A percentile compares a stretch with the other conserved stretches of the same genome.
Conservation (phyloP, 257 asterid species). For the Ocimum tenuiflorum region DNA sequence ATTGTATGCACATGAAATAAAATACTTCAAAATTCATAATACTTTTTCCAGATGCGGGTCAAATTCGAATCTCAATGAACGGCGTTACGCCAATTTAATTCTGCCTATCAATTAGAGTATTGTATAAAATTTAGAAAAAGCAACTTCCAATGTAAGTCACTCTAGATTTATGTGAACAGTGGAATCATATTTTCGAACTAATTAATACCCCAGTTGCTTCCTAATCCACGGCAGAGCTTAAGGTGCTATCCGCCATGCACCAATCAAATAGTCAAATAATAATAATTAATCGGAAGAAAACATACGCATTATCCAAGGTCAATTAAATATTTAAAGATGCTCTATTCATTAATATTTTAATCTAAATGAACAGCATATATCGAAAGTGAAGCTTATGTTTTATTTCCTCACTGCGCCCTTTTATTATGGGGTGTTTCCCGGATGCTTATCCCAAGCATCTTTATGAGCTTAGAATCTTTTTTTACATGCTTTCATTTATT, state of each 20-base stretch:
- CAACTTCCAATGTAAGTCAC: slow-evolving; percentile 18
- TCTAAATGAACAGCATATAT: too few species aligned
- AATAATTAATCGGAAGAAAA: background rate
- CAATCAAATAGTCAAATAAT: background rate
- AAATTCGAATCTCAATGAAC: background rate
- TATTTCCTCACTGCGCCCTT: background rate
- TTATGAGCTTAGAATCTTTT: too few species aligned
- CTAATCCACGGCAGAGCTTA: slow-evolving; percentile 30
- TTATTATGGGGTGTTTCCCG: too few species aligned
- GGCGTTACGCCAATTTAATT: slow-evolving; percentile 1
- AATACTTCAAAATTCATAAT: too few species aligned
- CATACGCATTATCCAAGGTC: slow-evolving; percentile 26
- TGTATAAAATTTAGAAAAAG: slow-evolving; percentile 6
- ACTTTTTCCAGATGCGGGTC: background rate
- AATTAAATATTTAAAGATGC: slow-evolving; percentile 13
- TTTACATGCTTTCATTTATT: too few species aligned
- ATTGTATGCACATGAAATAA: too few species aligned
- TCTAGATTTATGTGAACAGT: slow-evolving; percentile 12
- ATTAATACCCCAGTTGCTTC: slow-evolving; percentile 32
- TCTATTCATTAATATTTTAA: background rate
- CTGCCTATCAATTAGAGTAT: background rate
- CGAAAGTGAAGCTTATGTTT: background rate
- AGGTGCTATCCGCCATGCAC: slow-evolving; percentile 20
- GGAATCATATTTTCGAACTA: too few species aligned
- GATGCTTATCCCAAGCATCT: too few species aligned